Conservation (phyloP, 371 early-diverging fungal genomes). For the Mucor sp. region DNA sequence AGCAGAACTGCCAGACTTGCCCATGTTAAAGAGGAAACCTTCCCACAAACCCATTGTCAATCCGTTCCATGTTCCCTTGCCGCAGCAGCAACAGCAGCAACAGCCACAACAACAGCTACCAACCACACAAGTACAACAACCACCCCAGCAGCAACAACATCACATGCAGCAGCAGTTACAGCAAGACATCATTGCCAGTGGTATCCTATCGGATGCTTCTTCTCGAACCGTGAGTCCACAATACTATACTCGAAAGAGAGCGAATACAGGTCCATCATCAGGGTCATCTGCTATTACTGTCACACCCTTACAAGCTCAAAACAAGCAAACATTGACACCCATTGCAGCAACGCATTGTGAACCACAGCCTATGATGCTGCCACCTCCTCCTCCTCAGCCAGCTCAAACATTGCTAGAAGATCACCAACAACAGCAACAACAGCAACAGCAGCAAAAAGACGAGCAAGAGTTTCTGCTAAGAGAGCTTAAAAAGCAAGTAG, state of each 20-base stretch:
- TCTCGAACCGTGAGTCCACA: not conserved
- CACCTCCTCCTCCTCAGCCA: not conserved
- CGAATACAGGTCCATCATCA: not conserved
- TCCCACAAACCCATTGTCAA: not conserved
- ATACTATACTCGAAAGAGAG: not conserved
- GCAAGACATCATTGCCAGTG: not conserved
- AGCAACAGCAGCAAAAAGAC: not conserved
- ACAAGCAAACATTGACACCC: not conserved
- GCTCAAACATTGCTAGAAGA: not conserved
- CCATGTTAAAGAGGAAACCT: not conserved
- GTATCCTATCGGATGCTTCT: not conserved
- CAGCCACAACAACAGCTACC: not conserved
- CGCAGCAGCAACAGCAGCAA: not conserved
- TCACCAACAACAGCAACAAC: not conserved
- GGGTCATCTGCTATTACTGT: conserved; percentile 3
- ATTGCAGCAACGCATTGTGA: not conserved
- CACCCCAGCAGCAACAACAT: not conserved
- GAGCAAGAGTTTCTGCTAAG: not conserved
- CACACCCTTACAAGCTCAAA: not conserved
- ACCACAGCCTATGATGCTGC: not conserved
- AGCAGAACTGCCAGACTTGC: not conserved
- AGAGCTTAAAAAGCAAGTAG: conserved; percentile 8
- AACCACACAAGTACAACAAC: too few species aligned
- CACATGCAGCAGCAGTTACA: not conserved
- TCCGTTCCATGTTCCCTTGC: not conserved